Percentiles rank a stretch among this genome's conserved stretches.
phyloP scores from a whole-genome alignment of 768 basidiomycete species.

The Boletus pseudopeckii region DNA sequence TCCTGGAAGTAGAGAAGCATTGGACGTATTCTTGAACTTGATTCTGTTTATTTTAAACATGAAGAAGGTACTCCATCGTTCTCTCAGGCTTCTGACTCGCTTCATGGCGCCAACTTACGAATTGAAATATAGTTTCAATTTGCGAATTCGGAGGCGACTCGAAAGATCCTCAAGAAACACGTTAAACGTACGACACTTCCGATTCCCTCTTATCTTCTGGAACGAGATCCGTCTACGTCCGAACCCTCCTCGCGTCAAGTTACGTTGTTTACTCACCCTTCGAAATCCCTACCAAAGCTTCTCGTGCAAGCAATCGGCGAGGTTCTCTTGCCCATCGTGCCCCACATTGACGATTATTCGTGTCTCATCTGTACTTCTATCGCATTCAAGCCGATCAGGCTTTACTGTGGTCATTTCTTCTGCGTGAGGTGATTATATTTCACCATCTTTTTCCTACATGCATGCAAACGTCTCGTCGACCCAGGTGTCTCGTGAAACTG shows the following conservation, averaged over 20 bases:
- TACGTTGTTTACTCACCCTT: conserved; percentile 19
- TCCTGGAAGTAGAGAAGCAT: conserved; percentile 52
- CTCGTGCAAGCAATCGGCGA: conserved; percentile 83
- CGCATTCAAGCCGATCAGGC: conserved; percentile 88
- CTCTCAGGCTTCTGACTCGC: not conserved
- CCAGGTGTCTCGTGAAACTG: conserved; percentile 80
- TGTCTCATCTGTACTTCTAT: conserved; percentile 88
- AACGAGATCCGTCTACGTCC: conserved; percentile 10
- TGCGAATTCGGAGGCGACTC: conserved; percentile 84
- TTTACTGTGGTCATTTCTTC: conserved; percentile 77
- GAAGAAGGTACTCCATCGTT: conserved; percentile 55
- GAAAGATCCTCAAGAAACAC: conserved; percentile 94
- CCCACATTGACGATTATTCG: conserved; percentile 77
- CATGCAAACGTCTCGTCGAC: conserved; percentile 13
- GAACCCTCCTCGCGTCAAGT: conserved; percentile 30
- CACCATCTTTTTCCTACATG: not conserved
- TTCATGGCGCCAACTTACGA: not conserved
- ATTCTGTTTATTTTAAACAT: conserved; percentile 78
- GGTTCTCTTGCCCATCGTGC: conserved; percentile 76
- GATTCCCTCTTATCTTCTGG: conserved; percentile 39
- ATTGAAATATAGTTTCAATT: conserved; percentile 56
- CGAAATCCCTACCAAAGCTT: conserved; percentile 51
- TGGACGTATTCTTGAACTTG: conserved; percentile 69
- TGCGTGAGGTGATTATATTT: conserved; percentile 51
- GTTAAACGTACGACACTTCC: conserved; percentile 85